phyloP scores from a whole-genome alignment of 2,329 filamentous ascomycete species.

The Diaporthe velutina region DNA sequence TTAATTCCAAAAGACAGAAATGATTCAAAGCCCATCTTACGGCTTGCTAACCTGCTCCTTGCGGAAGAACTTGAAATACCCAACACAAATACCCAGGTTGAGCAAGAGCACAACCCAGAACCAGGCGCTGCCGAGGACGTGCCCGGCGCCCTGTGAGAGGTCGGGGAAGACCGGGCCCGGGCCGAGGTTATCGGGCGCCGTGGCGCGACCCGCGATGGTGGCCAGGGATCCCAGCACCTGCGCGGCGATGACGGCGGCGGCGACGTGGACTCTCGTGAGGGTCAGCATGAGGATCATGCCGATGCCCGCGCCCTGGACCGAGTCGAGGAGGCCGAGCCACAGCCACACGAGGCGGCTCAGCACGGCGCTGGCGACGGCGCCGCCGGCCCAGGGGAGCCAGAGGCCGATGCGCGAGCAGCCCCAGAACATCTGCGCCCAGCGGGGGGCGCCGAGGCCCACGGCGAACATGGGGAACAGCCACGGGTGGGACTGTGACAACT shows the following conservation, averaged over 20 bases:
- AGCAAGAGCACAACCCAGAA: conserved; percentile 71
- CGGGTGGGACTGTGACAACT: conserved; percentile 68
- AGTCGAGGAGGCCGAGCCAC: conserved; percentile 74
- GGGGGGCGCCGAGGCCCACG: conserved; percentile 72
- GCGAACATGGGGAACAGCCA: conserved; percentile 77
- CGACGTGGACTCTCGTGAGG: conserved; percentile 71
- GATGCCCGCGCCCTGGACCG: conserved; percentile 72
- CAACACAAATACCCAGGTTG: conserved; percentile 68
- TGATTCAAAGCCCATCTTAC: conserved; percentile 27
- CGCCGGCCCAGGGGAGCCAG: conserved; percentile 72
- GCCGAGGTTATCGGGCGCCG: conserved; percentile 69
- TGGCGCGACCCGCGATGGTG: conserved; percentile 71
- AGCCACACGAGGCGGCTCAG: conserved; percentile 70
- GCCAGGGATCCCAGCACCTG: conserved; percentile 73
- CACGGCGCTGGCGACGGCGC: conserved; percentile 62
- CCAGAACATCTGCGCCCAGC: conserved; percentile 77
- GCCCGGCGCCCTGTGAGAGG: conserved; percentile 59
- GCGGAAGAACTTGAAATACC: conserved; percentile 66
- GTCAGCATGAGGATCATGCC: conserved; percentile 76
- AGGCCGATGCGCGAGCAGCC: conserved; percentile 68
- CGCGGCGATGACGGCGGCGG: conserved; percentile 69
- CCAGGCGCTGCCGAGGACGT: conserved; percentile 61
- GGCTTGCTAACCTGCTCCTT: conserved; percentile 41
- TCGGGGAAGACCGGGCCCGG: conserved; percentile 73
- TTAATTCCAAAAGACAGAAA: background rate